Evolutionary conservation across 106 monocot species (phyloP).

Genomic region (Apostasia shenzhenica): DNA sequence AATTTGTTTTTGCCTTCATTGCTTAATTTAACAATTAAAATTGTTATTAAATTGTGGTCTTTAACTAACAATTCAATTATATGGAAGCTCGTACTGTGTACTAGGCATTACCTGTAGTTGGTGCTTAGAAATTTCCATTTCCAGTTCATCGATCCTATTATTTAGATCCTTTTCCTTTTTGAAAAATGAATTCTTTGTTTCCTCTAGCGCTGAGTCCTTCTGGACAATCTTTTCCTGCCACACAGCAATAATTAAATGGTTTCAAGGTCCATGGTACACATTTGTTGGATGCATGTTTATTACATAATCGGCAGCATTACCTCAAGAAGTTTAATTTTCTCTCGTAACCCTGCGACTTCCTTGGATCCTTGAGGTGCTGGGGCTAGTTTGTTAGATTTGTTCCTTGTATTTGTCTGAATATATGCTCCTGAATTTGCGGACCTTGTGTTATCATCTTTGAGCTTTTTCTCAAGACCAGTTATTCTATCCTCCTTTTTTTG

Average conservation of each 20-base stretch:
- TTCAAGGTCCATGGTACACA: not conserved
- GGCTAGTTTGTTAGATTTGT: constrained; percentile 13
- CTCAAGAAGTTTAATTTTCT: constrained; percentile 24
- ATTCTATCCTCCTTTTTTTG: constrained; percentile 28
- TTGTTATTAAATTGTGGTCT: no score
- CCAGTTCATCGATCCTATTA: constrained; percentile 17
- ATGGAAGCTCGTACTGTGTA: not conserved
- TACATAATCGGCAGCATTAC: constrained; percentile 6
- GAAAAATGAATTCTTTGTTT: constrained; percentile 4
- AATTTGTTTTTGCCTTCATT: no score
- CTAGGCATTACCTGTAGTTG: not conserved
- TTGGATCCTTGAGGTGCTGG: constrained; percentile 8
- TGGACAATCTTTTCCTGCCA: constrained; percentile 14
- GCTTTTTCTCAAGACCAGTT: constrained; percentile 18
- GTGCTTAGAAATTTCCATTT: constrained; percentile 3
- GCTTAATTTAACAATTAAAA: no score
- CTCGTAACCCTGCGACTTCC: constrained; percentile 8
- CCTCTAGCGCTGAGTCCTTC: constrained; percentile 13
- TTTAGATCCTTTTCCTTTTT: constrained; percentile 9
- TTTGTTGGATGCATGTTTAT: not conserved
- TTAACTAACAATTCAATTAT: no score
- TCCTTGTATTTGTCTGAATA: constrained; percentile 17
- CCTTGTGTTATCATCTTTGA: constrained; percentile 17
- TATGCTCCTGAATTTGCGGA: constrained; percentile 4
- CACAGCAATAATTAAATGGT: not conserved